These are phyloP conservation scores for Neurospora sp. DNA, from an alignment of 495 filamentous ascomycete species.

Conservation along the genomic window DNA sequence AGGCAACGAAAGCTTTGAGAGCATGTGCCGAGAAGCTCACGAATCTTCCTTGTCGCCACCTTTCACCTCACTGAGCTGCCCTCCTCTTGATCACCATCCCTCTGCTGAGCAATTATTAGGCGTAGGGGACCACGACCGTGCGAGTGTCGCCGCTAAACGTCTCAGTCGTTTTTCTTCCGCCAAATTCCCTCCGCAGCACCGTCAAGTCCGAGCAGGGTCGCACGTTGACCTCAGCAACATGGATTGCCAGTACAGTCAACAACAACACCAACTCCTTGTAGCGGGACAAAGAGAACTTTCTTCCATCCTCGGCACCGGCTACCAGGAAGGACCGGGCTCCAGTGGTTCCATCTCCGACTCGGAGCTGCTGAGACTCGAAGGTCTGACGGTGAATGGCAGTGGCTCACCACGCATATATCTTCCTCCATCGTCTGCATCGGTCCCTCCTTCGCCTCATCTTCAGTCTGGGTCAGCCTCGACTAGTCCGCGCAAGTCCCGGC, in stretches of 20 bases:
- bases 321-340: constrained; percentile 8
- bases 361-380: constrained; percentile 36
- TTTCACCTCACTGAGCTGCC: not conserved
- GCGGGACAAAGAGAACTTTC: not conserved
- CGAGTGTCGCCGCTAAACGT: not conserved
- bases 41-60: constrained; percentile 12
- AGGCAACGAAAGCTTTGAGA: constrained; percentile 8
- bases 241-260: constrained; percentile 1
- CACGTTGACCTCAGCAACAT: not conserved
- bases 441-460: constrained; percentile 17
- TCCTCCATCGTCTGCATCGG: constrained; percentile 16
- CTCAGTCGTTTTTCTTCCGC: not conserved
- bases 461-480: constrained; percentile 1
- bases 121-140: not conserved
- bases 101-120: not conserved
- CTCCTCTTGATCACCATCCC: not conserved
- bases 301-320: not conserved
- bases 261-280: not conserved
- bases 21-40: constrained; percentile 7
- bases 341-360: constrained; percentile 37
- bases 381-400: constrained; percentile 23
- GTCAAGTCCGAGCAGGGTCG: not conserved
- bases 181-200: not conserved
- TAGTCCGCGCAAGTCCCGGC: constrained; percentile 17
- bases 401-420: constrained; percentile 24